Evolutionary conservation across 495 filamentous ascomycete species (phyloP).

Genomic region (Articulospora tetracladia): DNA sequence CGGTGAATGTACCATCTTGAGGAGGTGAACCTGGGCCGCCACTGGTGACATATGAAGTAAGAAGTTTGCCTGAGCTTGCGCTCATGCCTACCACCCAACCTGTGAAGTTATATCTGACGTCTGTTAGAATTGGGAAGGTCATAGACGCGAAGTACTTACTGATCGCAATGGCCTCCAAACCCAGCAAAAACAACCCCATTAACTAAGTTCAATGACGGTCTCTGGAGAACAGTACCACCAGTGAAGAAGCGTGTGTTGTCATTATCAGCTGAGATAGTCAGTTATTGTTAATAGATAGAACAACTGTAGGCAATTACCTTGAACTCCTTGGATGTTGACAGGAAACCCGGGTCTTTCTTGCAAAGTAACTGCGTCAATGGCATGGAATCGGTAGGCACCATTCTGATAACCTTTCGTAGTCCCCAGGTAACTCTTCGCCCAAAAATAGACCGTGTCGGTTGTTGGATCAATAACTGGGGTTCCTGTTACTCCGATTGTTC

Average conservation of each 20-base stretch:
- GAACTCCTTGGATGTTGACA: conserved; percentile 14
- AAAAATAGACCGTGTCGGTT: conserved; percentile 37
- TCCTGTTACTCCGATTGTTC: conserved; percentile 32
- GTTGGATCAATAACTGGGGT: conserved; percentile 33
- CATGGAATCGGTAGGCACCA: conserved; percentile 31
- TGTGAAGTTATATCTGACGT: conserved; percentile 21
- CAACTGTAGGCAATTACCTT: background rate
- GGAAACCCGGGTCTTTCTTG: conserved; percentile 31
- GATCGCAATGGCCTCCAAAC: conserved; percentile 36
- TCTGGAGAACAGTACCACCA: conserved; percentile 32
- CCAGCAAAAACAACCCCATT: conserved; percentile 34
- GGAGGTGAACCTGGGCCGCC: conserved; percentile 11
- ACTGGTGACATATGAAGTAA: conserved; percentile 13
- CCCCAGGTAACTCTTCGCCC: conserved; percentile 34
- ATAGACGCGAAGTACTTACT: background rate
- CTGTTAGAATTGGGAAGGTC: background rate
- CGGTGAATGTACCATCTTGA: conserved; percentile 24
- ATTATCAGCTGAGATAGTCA: conserved; percentile 25
- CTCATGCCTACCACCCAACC: conserved; percentile 31
- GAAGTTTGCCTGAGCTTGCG: conserved; percentile 11
- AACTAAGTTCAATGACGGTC: conserved; percentile 32
- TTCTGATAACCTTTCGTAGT: conserved; percentile 25
- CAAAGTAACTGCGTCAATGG: conserved; percentile 32
- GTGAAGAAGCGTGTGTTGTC: conserved; percentile 30
- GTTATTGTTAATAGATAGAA: background rate